Evolutionary conservation across 345 rosid genomes (phyloP), one percentile per base, ranked within the genome.

Genomic region (Lepidium aucheri): DNA sequence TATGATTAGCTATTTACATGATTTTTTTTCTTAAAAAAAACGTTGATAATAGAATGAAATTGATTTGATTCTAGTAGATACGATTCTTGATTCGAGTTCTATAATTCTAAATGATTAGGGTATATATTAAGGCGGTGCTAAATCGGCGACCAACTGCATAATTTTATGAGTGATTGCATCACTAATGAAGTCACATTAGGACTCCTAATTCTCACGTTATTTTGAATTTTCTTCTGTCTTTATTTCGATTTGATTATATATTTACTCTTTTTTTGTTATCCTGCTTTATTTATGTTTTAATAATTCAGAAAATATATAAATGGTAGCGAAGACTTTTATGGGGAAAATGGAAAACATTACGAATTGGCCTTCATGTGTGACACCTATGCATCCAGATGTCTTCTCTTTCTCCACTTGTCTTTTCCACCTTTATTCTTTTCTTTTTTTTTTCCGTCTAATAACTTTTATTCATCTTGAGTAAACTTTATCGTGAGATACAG

Each of bases 361-460:
- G 40, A 42, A 44, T 16, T 63, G 65, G 63, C 55, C 69, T 56
- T 55, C 75, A 68, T 41, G 74, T 63, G 74, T 63, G 70, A 74
- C 76, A 76, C 74, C 38, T 68, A 41, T 55, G 68, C 77, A 67
- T 40, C 39, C 11, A 63, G 30, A 52, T 64, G 56, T 58, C 59
- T 60, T 32, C 18, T 35, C 57, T 50, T 56, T 55, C 40, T 28
- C 53, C 71, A 46, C 67, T 53, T 63, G 63, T 73, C 70, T 46
- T 34, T 64, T 46, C 18, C 18, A 41, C 58, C 45, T 56, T 65
- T 28, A 28, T 28, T 28, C 32, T n/a, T n/a, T n/a, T n/a, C n/a
- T n/a, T n/a, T n/a, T n/a, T n/a, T n/a, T n/a, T n/a, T n/a, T n/a
- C n/a, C n/a, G n/a, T n/a, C n/a, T n/a, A n/a, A n/a, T n/a, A n/a